Base-by-base conservation (phyloP, 2,329 filamentous ascomycete species). In the Monilinia fructicola region DNA sequence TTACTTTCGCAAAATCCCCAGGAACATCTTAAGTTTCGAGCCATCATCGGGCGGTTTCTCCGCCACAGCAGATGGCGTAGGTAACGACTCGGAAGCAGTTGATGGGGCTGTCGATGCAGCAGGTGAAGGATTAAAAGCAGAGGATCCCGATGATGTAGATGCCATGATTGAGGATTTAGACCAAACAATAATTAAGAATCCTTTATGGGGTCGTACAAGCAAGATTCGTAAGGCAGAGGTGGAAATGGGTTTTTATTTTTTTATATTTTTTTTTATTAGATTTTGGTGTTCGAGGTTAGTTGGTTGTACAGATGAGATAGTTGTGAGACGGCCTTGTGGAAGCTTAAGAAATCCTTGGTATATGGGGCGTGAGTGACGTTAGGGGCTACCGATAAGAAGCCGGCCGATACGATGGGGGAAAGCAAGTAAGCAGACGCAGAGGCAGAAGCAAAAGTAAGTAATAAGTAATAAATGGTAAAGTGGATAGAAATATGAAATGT, bases 1-100 rank as follows among this genome's bases (percentile, higher is more conserved):
- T 81, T 84, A 96, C 92, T 91, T 96, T 79, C 90, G 89, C 76
- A 98, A 80, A 72, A 97, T 96, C 64, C 88, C 87, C 69, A 97
- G 79, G 76, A 98, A 96, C 1, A 92, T 96, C 79, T 88, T 90
- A 75, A 98, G 82, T 83, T 97, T 97, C 71, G 91, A 94, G 71
- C 87, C 88, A 67, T 98, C 93, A 80, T 91, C 93, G 71, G 84
- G 83, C 21, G 81, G 78, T 78, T 87, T 87, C 75, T 88, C 85
- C 42, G 77, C 62, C 44, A 73, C 73, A 4, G 74, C 67, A 38
- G 68, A 62, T 11, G 60, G 64, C 21, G 66, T 35, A 35, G 67
- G 67, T 50, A 72, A 71, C 2, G 71, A 69, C 26, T 74, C 73
- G 40, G 72, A 72, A 35, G 70, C 52, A 6, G 69, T 72, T 18